These are phyloP conservation scores for Croton setiger DNA, from an alignment of 441 rosid genomes.

Conservation along the genomic window DNA sequence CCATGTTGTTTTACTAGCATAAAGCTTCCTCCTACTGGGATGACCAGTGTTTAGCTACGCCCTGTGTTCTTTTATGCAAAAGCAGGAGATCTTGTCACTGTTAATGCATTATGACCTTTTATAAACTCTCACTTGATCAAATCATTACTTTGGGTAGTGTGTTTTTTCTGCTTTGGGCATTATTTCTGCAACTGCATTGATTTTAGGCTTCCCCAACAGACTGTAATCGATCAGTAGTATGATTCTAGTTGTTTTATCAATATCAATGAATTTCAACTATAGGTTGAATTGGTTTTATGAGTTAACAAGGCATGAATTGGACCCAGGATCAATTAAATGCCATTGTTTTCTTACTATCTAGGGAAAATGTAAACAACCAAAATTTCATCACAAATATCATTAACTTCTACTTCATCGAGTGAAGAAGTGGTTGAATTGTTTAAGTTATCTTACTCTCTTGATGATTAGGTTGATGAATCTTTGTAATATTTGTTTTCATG, in stretches of 20 bases:
- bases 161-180: neutral
- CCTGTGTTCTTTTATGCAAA: neutral
- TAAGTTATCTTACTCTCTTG: neutral
- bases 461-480: neutral
- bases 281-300: neutral
- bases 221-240: neutral
- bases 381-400: constrained; percentile 1
- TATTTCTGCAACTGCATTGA: neutral
- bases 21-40: neutral
- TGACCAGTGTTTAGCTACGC: neutral
- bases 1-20: neutral
- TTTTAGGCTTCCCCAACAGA: neutral
- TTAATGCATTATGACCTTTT: neutral
- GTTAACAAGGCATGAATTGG: neutral
- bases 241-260: neutral
- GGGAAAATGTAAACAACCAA: neutral
- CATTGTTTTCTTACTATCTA: neutral
- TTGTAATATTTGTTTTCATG: constrained; percentile 10
- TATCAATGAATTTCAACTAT: neutral
- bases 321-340: neutral
- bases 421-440: neutral
- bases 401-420: neutral
- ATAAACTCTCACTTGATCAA: neutral
- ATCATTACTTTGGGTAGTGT: neutral
- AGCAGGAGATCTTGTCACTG: neutral